Percentiles rank a stretch among this genome's conserved stretches.
phyloP scores from a whole-genome alignment of 2,329 filamentous ascomycete species.

The Lasiodiplodia theobromae region DNA sequence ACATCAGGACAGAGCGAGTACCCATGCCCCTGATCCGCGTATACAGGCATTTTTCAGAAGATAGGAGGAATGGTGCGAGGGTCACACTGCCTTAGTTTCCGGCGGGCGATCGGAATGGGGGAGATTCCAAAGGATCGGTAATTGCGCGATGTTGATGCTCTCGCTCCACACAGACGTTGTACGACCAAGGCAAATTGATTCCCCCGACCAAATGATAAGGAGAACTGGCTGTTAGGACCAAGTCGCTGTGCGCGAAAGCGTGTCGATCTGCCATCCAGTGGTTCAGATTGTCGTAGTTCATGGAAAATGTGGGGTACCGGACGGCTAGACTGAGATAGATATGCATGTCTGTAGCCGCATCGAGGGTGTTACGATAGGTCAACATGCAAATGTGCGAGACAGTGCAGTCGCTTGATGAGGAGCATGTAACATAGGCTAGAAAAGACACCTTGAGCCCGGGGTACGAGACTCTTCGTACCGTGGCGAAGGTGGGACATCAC shows the following conservation, averaged over 20 bases:
- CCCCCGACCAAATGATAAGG: too few species aligned
- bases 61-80: conserved; percentile 13
- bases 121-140: conserved; percentile 1
- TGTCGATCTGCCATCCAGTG: background rate
- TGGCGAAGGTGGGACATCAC: background rate
- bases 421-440: conserved; percentile 8
- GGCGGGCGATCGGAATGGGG: conserved; percentile 3
- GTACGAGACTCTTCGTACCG: background rate
- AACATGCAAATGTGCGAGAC: background rate
- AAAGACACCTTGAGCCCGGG: background rate
- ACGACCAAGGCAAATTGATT: background rate
- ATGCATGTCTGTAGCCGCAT: background rate
- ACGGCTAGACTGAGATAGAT: background rate
- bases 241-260: background rate
- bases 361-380: background rate
- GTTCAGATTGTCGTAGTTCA: background rate
- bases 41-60: background rate
- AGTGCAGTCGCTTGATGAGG: background rate
- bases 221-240: background rate
- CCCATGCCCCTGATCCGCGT: background rate
- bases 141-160: background rate
- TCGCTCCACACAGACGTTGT: background rate
- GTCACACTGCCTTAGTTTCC: conserved; percentile 9
- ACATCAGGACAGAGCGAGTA: background rate
- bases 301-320: background rate